Evolutionary conservation across 352 stramenopile species (phyloP).

Genomic region (Stephanocyclus meneghinianus): DNA sequence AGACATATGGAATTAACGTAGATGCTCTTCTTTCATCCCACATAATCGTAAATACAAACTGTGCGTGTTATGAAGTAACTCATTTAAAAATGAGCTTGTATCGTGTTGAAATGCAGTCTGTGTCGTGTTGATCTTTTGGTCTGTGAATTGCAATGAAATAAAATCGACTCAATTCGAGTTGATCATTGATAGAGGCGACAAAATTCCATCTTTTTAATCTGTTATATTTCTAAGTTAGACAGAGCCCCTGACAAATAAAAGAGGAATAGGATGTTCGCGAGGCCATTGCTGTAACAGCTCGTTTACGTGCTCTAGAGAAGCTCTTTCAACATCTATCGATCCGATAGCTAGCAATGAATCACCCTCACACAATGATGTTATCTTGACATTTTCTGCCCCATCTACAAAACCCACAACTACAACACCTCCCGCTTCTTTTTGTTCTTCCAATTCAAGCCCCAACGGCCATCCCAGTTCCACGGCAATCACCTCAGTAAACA

Average conservation of each 20-base stretch:
- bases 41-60: no score
- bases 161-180: no score
- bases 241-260: slow-evolving; percentile 31
- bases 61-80: no score
- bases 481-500: slow-evolving; percentile 44
- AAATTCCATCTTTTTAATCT: no score
- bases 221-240: neutral
- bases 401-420: slow-evolving; percentile 7
- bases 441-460: slow-evolving; percentile 7
- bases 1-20: slow-evolving; percentile 50
- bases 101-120: no score
- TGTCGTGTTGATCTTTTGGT: no score
- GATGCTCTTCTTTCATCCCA: neutral
- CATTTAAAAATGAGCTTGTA: no score
- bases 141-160: no score
- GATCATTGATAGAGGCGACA: no score
- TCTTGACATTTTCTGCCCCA: slow-evolving; percentile 1
- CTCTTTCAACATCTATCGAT: slow-evolving; percentile 44
- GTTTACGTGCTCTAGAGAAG: slow-evolving; percentile 39
- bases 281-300: slow-evolving; percentile 41
- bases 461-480: slow-evolving; percentile 33
- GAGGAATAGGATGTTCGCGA: slow-evolving; percentile 7
- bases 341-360: slow-evolving; percentile 42
- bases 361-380: slow-evolving; percentile 3
- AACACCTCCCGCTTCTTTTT: slow-evolving; percentile 7